phyloP scores from a whole-genome alignment of 495 filamentous ascomycete species.

The Neurospora sp. region DNA sequence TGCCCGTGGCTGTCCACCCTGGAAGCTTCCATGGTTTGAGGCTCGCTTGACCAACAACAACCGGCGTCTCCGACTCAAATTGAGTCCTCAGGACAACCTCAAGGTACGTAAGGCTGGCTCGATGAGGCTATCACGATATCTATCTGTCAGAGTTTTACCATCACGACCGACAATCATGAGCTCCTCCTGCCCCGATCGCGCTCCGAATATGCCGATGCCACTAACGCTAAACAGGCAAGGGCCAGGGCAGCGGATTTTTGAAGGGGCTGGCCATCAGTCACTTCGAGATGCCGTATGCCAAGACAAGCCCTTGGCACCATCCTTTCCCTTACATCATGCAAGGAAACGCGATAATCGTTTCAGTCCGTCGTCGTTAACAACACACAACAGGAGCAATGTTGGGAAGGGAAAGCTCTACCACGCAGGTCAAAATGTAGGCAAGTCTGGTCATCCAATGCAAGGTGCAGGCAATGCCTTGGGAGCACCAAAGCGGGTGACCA shows the following conservation, averaged over 20 bases:
- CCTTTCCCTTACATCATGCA: background rate
- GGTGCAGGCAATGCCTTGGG: background rate
- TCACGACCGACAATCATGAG: background rate
- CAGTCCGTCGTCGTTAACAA: background rate
- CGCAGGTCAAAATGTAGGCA: background rate
- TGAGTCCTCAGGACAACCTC: background rate
- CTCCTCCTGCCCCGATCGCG: background rate
- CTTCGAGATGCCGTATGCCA: background rate
- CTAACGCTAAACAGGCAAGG: background rate
- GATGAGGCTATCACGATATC: background rate
- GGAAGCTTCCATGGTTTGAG: background rate
- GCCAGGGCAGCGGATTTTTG: background rate
- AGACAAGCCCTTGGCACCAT: background rate
- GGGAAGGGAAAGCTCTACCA: background rate
- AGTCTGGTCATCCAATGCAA: background rate
- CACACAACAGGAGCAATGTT: background rate
- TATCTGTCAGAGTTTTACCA: background rate
- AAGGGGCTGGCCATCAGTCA: background rate
- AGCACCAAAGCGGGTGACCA: background rate
- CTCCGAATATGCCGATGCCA: background rate
- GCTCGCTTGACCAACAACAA: background rate
- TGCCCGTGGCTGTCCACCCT: background rate
- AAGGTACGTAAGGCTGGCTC: background rate
- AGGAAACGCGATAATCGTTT: background rate
- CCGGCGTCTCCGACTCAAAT: background rate